Conservation (phyloP, 169 alveolate species). For the Neospora caninum region DNA sequence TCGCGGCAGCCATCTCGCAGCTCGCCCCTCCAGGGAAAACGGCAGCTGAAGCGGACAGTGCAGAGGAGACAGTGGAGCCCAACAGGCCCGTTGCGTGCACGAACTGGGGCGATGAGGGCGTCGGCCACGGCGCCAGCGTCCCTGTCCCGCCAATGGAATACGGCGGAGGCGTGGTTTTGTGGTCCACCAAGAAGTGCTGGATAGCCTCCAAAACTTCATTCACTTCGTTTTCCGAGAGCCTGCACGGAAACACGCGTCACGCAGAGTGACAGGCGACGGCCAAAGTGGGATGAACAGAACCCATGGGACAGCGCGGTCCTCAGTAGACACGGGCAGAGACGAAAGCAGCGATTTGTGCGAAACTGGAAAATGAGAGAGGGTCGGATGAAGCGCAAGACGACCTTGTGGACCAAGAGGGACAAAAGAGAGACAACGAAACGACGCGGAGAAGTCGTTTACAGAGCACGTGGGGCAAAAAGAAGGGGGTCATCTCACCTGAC, state of each 20-base stretch:
- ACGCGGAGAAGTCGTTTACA: too few relatives aligned
- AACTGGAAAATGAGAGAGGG: neutral
- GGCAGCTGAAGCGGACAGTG: neutral
- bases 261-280: too few relatives aligned
- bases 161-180: neutral
- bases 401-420: too few relatives aligned
- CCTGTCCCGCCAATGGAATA: neutral
- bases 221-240: neutral
- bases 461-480: neutral
- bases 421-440: too few relatives aligned
- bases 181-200: neutral
- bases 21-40: too few relatives aligned
- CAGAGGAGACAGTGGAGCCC: neutral
- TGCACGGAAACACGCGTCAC: neutral
- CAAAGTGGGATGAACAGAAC: too few relatives aligned
- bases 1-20: neutral
- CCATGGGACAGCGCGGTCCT: too few relatives aligned
- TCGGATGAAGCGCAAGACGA: too few relatives aligned
- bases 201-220: neutral
- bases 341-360: neutral
- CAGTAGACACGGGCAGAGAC: neutral
- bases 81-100: neutral
- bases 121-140: neutral
- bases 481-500: neutral
- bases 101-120: neutral